Conservation (phyloP, 345 rosid genomes). For the Lagerstroemia speciosa region DNA sequence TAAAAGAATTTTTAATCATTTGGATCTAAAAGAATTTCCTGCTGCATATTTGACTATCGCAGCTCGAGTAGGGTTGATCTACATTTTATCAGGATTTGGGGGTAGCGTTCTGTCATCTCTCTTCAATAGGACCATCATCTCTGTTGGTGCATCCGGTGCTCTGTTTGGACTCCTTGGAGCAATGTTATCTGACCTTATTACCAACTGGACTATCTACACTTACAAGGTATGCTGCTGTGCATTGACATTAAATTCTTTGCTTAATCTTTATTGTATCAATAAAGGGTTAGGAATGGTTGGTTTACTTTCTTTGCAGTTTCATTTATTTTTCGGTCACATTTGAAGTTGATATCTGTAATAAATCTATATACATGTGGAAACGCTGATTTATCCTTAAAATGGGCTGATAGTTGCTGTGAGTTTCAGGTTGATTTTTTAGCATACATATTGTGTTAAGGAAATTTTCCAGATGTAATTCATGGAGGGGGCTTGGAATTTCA, state of each 20-base stretch:
- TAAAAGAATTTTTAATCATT: too few relatives aligned
- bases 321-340: too few relatives aligned
- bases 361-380: not conserved
- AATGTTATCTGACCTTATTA: constrained; percentile 87
- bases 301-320: not conserved
- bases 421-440: not conserved
- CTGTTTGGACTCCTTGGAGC: constrained; percentile 97
- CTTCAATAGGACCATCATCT: constrained; percentile 55
- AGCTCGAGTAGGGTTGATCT: constrained; percentile 76
- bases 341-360: not conserved
- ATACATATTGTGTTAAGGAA: not conserved
- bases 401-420: not conserved
- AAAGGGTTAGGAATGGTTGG: too few relatives aligned
- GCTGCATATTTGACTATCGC: constrained; percentile 6
- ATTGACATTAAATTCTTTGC: not conserved
- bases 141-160: constrained; percentile 99
- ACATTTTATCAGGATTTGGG: constrained; percentile 80
- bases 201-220: constrained; percentile 90
- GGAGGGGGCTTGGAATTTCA: not conserved
- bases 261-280: not conserved
- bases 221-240: constrained; percentile 51
- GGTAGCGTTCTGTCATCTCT: constrained; percentile 80
- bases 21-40: not conserved
- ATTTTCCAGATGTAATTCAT: not conserved
- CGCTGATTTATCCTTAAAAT: not conserved